Conservation (phyloP, 495 filamentous ascomycete species). For the Trichoderma orchidacearum region DNA sequence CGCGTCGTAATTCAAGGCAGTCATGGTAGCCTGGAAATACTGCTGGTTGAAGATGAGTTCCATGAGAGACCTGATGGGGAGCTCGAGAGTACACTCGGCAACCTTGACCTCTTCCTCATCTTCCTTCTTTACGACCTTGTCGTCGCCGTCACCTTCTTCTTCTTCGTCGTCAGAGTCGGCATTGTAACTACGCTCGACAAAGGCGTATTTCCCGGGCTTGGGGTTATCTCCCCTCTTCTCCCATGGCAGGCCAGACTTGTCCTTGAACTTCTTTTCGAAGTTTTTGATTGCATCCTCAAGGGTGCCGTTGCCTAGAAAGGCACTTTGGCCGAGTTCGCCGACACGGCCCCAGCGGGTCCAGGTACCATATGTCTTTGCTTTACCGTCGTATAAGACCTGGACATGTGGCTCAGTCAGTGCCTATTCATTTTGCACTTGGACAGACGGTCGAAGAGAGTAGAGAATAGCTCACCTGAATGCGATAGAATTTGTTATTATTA, state of each 20-base stretch:
- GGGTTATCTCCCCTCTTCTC: slow-evolving; percentile 42
- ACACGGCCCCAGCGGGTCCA: slow-evolving; percentile 75
- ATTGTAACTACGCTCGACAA: slow-evolving; percentile 55
- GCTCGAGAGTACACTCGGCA: slow-evolving; percentile 39
- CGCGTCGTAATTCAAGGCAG: slow-evolving; percentile 58
- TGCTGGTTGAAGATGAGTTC: slow-evolving; percentile 69
- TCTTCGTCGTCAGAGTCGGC: slow-evolving; percentile 51
- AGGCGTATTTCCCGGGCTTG: slow-evolving; percentile 58
- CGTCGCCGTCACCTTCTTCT: slow-evolving; percentile 21
- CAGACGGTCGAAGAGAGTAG: not conserved
- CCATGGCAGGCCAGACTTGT: slow-evolving; percentile 63
- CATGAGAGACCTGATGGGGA: slow-evolving; percentile 52
- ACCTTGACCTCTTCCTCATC: slow-evolving; percentile 13
- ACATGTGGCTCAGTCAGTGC: too few relatives aligned
- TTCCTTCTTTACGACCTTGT: slow-evolving; percentile 18
- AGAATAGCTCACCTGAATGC: slow-evolving; percentile 33
- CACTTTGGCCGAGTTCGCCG: slow-evolving; percentile 53
- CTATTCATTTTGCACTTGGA: not conserved
- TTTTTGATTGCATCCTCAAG: slow-evolving; percentile 31
- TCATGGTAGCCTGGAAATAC: slow-evolving; percentile 51
- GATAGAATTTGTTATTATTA: slow-evolving; percentile 68
- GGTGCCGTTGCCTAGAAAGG: slow-evolving; percentile 24
- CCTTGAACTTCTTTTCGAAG: slow-evolving; percentile 66
- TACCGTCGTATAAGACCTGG: slow-evolving; percentile 20
- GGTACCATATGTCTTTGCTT: slow-evolving; percentile 23